Evolutionary conservation across 2,329 filamentous ascomycete genomes (phyloP).

Genomic region (Fusarium odoratissimum): DNA sequence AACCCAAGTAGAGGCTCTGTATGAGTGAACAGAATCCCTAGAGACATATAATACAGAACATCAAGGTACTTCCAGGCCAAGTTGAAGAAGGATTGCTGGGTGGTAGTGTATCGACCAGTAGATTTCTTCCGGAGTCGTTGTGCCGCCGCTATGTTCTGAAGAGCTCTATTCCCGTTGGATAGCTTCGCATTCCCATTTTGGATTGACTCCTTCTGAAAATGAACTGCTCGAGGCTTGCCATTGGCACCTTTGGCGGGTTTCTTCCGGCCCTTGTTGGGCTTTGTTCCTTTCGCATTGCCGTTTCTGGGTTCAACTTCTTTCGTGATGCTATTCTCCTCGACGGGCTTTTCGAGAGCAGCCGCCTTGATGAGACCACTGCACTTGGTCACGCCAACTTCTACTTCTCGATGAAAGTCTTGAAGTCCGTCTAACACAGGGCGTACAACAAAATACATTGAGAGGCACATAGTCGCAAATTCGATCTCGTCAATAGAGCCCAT

Average conservation of each 20-base stretch:
- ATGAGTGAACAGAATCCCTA: slow-evolving; percentile 15
- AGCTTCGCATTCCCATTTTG: neutral
- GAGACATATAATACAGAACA: slow-evolving; percentile 4
- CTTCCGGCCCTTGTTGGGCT: neutral
- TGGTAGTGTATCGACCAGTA: neutral
- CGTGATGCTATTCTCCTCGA: neutral
- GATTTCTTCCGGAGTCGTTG: neutral
- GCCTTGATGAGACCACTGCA: neutral
- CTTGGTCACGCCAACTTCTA: neutral
- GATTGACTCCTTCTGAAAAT: neutral
- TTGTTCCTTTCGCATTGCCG: neutral
- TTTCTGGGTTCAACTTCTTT: neutral
- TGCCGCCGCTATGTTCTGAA: neutral
- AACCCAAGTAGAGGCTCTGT: neutral
- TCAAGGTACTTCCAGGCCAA: neutral
- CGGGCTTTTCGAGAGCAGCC: neutral
- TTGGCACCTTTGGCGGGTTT: neutral
- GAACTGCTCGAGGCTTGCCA: neutral
- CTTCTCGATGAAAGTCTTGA: neutral
- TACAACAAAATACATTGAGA: slow-evolving; percentile 14
- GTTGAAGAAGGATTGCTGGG: neutral
- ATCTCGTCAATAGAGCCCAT: neutral
- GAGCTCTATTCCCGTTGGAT: neutral
- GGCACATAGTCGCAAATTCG: neutral
- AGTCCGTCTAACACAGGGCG: neutral